Percentiles rank a stretch among this genome's conserved stretches.
These are phyloP conservation scores for Vanderwaltozyma yarrowii DNA, from an alignment of 805 yeast genomes.

Conservation along the genomic window DNA sequence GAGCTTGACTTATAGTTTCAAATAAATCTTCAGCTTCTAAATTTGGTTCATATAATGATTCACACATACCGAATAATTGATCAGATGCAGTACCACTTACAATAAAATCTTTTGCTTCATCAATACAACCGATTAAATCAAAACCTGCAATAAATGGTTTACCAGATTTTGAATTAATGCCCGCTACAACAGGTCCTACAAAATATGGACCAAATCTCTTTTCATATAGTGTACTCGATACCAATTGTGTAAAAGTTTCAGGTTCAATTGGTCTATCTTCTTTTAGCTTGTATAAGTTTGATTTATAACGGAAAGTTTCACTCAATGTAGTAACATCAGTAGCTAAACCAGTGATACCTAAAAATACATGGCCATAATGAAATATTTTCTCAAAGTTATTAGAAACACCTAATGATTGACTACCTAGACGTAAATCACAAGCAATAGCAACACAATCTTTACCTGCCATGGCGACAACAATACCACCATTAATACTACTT, in stretches of 20 bases:
- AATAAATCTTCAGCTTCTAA: conserved; percentile 91
- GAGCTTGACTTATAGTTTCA: conserved; percentile 89
- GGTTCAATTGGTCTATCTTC: conserved; percentile 94
- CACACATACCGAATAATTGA: conserved; percentile 98
- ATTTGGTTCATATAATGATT: conserved; percentile 86
- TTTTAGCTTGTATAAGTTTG: conserved; percentile 78
- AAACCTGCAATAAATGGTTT: conserved; percentile 92
- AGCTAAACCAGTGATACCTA: conserved; percentile 93
- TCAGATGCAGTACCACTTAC: conserved; percentile 96
- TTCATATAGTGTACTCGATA: conserved; percentile 81
- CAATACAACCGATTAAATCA: conserved; percentile 94
- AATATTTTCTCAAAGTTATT: conserved; percentile 91
- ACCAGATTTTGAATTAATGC: conserved; percentile 69
- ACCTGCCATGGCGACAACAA: conserved; percentile 98
- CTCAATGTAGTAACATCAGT: conserved; percentile 82
- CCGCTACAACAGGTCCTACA: conserved; percentile 95
- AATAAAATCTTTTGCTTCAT: conserved; percentile 85
- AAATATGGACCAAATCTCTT: conserved; percentile 94
- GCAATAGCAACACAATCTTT: conserved; percentile 98
- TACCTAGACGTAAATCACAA: conserved; percentile 86
- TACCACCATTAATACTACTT: conserved; percentile 79
- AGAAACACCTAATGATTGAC: conserved; percentile 84
- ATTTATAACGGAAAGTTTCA: conserved; percentile 73
- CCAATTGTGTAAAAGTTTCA: conserved; percentile 82
- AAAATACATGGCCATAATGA: conserved; percentile 71